phyloP scores from a whole-genome alignment of 192 early-diverging fungal species.

The Spizellomyces sp. region DNA sequence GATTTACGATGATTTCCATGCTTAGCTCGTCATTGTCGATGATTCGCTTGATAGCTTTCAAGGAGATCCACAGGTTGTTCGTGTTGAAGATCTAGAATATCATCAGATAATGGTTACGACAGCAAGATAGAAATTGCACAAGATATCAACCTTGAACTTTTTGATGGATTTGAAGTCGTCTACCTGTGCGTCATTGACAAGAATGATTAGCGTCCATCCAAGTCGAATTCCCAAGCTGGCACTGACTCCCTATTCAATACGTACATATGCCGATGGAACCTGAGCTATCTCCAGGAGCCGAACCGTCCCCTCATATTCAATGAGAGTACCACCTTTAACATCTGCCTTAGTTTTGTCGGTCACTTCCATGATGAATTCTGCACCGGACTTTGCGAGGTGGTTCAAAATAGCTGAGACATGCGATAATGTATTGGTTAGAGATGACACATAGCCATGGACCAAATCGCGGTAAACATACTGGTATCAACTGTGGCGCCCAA shows the following conservation, averaged over 20 bases:
- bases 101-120: not conserved
- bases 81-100: slow-evolving; percentile 80
- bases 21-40: slow-evolving; percentile 76
- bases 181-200: slow-evolving; percentile 27
- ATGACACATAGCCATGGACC: too few relatives aligned
- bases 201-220: not conserved
- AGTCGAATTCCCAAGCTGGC: not conserved
- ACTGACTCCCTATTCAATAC: slow-evolving; percentile 21
- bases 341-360: slow-evolving; percentile 99
- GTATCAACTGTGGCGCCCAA: slow-evolving; percentile 96
- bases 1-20: slow-evolving; percentile 96
- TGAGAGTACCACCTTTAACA: slow-evolving; percentile 98
- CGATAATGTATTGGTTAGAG: too few relatives aligned
- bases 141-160: slow-evolving; percentile 81
- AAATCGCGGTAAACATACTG: slow-evolving; percentile 23
- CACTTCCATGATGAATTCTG: slow-evolving; percentile 99
- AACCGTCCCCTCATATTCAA: slow-evolving; percentile 94
- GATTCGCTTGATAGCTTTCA: slow-evolving; percentile 67
- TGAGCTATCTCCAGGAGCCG: slow-evolving; percentile 97
- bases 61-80: slow-evolving; percentile 56
- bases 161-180: slow-evolving; percentile 99
- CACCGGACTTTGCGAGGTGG: slow-evolving; percentile 82
- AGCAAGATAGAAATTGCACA: not conserved
- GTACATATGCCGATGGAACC: slow-evolving; percentile 82
- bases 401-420: slow-evolving; percentile 69